Conservation (phyloP, 805 yeast species). For the Starmerella riodocensis region DNA sequence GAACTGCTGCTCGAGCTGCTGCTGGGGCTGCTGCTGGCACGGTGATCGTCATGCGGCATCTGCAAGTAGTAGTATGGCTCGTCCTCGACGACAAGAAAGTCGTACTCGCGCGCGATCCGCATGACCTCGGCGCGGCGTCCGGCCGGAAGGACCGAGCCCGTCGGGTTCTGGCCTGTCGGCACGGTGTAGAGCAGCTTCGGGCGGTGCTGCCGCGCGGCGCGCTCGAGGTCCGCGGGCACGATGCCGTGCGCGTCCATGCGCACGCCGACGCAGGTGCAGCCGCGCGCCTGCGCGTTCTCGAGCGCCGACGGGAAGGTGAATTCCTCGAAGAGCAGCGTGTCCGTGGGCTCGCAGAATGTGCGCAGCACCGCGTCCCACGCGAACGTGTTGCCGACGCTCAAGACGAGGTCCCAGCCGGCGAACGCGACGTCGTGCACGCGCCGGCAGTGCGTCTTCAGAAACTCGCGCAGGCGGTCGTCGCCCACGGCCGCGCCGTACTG, state of each 20-base stretch:
- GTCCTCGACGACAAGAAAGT: conserved; percentile 77
- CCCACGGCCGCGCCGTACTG: conserved; percentile 87
- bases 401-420: conserved; percentile 57
- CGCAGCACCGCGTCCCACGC: conserved; percentile 74
- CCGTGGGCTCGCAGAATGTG: conserved; percentile 64
- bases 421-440: conserved; percentile 36
- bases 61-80: conserved; percentile 96
- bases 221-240: conserved; percentile 52
- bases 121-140: conserved; percentile 71
- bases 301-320: conserved; percentile 74
- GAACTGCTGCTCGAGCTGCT: no score
- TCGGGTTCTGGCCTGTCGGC: conserved; percentile 95
- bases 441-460: conserved; percentile 53
- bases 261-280: conserved; percentile 54
- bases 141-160: conserved; percentile 67
- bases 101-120: conserved; percentile 67
- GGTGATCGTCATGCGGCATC: conserved; percentile 42
- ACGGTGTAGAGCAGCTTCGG: conserved; percentile 73
- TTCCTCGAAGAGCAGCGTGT: conserved; percentile 67
- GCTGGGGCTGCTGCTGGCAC: conserved; percentile 41
- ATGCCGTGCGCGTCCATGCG: conserved; percentile 69
- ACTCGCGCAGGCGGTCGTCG: conserved; percentile 51
- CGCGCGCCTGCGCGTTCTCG: conserved; percentile 66
- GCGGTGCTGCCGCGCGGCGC: conserved; percentile 52
- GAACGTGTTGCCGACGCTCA: conserved; percentile 75